Evolutionary conservation across 2,329 filamentous ascomycete genomes (phyloP).

Genomic region (Teratosphaeria gauchensis): DNA sequence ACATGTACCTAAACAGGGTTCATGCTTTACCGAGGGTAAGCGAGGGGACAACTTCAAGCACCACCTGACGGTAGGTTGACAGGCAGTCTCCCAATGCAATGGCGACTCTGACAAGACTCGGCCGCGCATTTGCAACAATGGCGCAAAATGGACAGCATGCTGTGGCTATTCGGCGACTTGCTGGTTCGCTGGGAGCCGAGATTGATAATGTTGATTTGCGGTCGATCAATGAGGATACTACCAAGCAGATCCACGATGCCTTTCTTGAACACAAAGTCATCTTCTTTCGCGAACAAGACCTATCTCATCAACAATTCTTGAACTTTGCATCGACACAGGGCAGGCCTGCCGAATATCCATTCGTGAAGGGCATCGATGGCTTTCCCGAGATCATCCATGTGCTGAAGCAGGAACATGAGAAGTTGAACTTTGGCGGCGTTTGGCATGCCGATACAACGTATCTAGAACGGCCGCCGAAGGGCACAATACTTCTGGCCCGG

Average conservation of each 20-base stretch:
- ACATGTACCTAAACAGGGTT: no score
- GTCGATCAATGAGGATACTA: slow-evolving; percentile 53
- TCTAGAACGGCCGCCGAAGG: slow-evolving; percentile 14
- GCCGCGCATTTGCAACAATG: no score
- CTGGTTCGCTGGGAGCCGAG: slow-evolving; percentile 53
- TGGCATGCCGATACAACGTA: slow-evolving; percentile 19
- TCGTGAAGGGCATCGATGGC: slow-evolving; percentile 16
- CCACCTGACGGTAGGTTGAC: no score
- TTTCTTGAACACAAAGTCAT: slow-evolving; percentile 69
- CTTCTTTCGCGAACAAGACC: slow-evolving; percentile 63
- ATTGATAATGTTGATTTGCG: slow-evolving; percentile 61
- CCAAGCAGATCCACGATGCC: slow-evolving; percentile 62
- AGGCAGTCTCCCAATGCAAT: no score
- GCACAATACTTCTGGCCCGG: slow-evolving; percentile 11
- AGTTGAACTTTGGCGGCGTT: slow-evolving; percentile 16
- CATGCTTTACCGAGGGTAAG: no score
- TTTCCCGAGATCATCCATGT: slow-evolving; percentile 17
- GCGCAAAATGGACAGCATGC: no score
- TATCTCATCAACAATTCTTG: slow-evolving; percentile 58
- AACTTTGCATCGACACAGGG: slow-evolving; percentile 67
- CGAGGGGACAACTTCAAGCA: no score
- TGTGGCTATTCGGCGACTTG: background rate
- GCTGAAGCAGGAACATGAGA: slow-evolving; percentile 15
- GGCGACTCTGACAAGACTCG: no score
- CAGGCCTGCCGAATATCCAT: slow-evolving; percentile 46